Evolutionary conservation across 2,329 filamentous ascomycete species (phyloP).

Genomic region (Colletotrichum sp.): DNA sequence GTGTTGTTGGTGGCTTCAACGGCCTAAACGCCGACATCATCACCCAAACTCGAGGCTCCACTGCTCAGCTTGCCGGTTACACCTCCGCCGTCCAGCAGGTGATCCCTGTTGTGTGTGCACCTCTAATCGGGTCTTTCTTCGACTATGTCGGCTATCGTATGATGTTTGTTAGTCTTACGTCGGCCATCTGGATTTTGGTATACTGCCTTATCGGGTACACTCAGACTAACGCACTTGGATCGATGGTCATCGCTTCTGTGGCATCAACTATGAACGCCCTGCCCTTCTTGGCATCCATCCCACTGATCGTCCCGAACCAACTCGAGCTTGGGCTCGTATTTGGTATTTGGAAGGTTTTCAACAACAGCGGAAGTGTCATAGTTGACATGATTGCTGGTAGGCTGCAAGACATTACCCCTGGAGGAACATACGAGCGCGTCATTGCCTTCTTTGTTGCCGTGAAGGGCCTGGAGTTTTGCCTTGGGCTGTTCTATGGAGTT

Average conservation of each 20-base stretch:
- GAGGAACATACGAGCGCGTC: slow-evolving; percentile 28
- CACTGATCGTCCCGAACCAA: slow-evolving; percentile 26
- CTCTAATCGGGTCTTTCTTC: slow-evolving; percentile 27
- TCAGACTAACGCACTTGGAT: slow-evolving; percentile 25
- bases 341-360: slow-evolving; percentile 32
- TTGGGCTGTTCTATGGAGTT: slow-evolving; percentile 28
- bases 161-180: slow-evolving; percentile 29
- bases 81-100: slow-evolving; percentile 30
- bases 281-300: slow-evolving; percentile 30
- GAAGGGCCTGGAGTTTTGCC: slow-evolving; percentile 30
- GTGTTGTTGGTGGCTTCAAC: slow-evolving; percentile 24
- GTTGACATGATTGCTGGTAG: slow-evolving; percentile 31
- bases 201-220: slow-evolving; percentile 30
- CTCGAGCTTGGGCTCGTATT: slow-evolving; percentile 28
- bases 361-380: slow-evolving; percentile 30
- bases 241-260: slow-evolving; percentile 30
- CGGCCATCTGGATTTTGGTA: slow-evolving; percentile 27
- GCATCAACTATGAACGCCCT: slow-evolving; percentile 30
- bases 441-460: slow-evolving; percentile 28
- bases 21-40: slow-evolving; percentile 28
- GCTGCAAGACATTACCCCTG: slow-evolving; percentile 29
- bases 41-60: slow-evolving; percentile 26
- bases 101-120: slow-evolving; percentile 28
- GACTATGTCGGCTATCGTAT: slow-evolving; percentile 28
- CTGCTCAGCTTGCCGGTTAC: slow-evolving; percentile 30